Evolutionary conservation across 805 yeast species (phyloP).

Genomic region (Lipomyces mesembrius): DNA sequence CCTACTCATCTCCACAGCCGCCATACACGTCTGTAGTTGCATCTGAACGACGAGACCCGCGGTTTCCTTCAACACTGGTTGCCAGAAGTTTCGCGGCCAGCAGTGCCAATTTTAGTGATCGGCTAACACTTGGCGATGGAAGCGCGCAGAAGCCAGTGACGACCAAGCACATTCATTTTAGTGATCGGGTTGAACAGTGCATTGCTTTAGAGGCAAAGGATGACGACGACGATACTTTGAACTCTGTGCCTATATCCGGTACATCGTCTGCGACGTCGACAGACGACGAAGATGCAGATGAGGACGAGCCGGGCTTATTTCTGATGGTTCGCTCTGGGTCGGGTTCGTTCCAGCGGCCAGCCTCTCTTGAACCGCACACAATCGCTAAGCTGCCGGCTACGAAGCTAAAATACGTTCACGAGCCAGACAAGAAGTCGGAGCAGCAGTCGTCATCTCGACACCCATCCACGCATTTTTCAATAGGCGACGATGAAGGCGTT

Average conservation of each 20-base stretch:
- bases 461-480: slow-evolving; percentile 24
- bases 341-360: slow-evolving; percentile 42
- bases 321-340: slow-evolving; percentile 55
- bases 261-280: slow-evolving; percentile 15
- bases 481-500: slow-evolving; percentile 32
- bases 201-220: slow-evolving; percentile 62
- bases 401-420: slow-evolving; percentile 74
- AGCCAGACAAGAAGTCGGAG: slow-evolving; percentile 35
- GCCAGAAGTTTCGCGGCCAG: slow-evolving; percentile 31
- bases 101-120: slow-evolving; percentile 31
- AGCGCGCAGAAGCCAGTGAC: slow-evolving; percentile 13
- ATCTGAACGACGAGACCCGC: slow-evolving; percentile 26
- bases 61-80: slow-evolving; percentile 28
- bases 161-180: slow-evolving; percentile 81
- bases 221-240: slow-evolving; percentile 35
- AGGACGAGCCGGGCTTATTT: slow-evolving; percentile 73
- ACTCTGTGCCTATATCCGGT: slow-evolving; percentile 7
- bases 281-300: slow-evolving; percentile 54
- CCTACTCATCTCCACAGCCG: slow-evolving; percentile 19
- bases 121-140: slow-evolving; percentile 17
- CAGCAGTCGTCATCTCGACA: neutral
- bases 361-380: slow-evolving; percentile 50
- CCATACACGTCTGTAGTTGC: slow-evolving; percentile 7
- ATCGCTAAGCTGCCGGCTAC: slow-evolving; percentile 87
- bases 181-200: slow-evolving; percentile 93